Base-by-base conservation (phyloP, 169 alveolate genomes). In the Perkinsus olseni region DNA sequence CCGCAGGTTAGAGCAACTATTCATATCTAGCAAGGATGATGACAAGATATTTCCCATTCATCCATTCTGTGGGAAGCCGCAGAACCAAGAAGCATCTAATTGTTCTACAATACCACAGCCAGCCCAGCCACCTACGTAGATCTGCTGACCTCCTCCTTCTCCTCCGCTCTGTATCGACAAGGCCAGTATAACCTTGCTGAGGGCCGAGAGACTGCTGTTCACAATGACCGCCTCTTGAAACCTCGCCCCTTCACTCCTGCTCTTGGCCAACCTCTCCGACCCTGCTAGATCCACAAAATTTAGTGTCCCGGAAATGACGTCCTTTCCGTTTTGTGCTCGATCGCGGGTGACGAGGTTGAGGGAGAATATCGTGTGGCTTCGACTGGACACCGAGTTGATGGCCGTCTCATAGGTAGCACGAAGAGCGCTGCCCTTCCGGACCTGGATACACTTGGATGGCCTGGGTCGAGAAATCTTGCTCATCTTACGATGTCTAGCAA, bases 261-360 rank as follows among this genome's bases (percentile, higher is more conserved):
- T 82, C 36, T 92, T 92, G 3, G 96, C 96, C 39, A 93, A 92
- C 93, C 96, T 95, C 92, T 95, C 96, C 31, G 95, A 93, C 0
- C 96, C 96, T 21, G 96, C 96, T 74, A 95, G 93, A 93, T 95
- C 96, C 1, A 95, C 95, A 50, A 95, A 94, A 45, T 95, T 48
- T 0, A 92, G n/a, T 21, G 10, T 28, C 48, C 93, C 93, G n/a
- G 50, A 36, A 21, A 92, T 31, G 11, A 92, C 91, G 0, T 92
- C 34, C 48, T 92, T 45, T 38, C 39, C 38, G 50, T 38, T 50
- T 0, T 28, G 91, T 21, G 39, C 91, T 13, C 17, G 50, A 6
- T 17, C 74, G 36, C 39, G 91, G 1, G 82, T 62, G 37, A 62
- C 82, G 34, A 62, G 31, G 17, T 74, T 51, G 31, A 92, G 28